Conservation (phyloP, 2,329 filamentous ascomycete genomes). For the Purpureocillium takamizusanense region DNA sequence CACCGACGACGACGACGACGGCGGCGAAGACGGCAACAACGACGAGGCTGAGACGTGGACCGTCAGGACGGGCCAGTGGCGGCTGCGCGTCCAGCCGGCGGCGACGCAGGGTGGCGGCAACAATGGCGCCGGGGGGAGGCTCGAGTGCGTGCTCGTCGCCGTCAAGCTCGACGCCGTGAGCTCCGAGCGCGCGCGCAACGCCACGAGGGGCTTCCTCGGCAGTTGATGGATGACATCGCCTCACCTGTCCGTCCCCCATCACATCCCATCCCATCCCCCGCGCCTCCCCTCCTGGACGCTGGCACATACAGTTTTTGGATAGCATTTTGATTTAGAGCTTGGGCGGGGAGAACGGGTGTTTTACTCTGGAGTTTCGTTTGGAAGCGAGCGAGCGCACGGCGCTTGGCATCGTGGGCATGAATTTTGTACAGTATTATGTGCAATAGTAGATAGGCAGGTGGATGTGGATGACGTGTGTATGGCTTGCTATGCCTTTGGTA, state of each 20-base stretch:
- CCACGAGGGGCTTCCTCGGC: constrained; percentile 51
- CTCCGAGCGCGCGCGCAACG: constrained; percentile 58
- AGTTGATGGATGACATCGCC: constrained; percentile 6
- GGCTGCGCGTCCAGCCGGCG: constrained; percentile 55
- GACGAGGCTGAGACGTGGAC: constrained; percentile 43
- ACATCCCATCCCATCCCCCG: too few relatives aligned
- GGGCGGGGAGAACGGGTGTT: too few relatives aligned
- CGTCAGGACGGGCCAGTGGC: constrained; percentile 62
- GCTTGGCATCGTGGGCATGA: neutral
- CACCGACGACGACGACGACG: constrained; percentile 25
- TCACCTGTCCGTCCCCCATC: too few relatives aligned
- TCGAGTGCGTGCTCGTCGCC: constrained; percentile 65
- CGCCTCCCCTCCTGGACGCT: too few relatives aligned
- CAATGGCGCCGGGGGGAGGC: constrained; percentile 38
- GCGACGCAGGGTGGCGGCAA: too few relatives aligned
- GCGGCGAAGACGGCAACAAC: constrained; percentile 22
- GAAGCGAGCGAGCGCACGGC: too few relatives aligned
- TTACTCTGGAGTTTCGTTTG: too few relatives aligned
- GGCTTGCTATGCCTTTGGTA: neutral
- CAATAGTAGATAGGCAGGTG: neutral
- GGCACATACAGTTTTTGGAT: too few relatives aligned
- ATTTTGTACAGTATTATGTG: neutral
- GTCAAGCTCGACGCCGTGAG: constrained; percentile 69
- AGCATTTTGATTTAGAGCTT: too few relatives aligned
- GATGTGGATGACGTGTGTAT: neutral